Evolutionary conservation across 139 green algal genomes (phyloP), one percentile per base, ranked within the genome.

Genomic region (Ulvella scutata): DNA sequence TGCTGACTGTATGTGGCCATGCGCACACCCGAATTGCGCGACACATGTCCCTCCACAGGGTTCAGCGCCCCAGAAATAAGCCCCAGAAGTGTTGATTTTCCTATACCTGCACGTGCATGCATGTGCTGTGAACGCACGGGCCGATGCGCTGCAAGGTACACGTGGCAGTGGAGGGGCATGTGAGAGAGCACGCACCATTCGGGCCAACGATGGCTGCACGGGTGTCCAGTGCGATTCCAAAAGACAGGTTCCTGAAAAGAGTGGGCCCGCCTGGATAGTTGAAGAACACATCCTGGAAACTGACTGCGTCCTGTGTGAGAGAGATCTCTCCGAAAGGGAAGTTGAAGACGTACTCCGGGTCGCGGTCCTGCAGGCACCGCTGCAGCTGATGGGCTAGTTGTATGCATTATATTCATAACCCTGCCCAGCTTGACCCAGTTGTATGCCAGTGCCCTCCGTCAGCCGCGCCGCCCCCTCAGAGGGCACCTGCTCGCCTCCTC

Each of bases 1-100:
- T 99, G 94, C 87, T 99, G 94, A 43, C 79, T 91, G 85, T 98
- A 99, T 31, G 81, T 87, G 17, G 91, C 93, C 78, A 98, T 79
- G 21, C 94, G 90, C 10, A 95, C 51, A 23, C 13, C 51, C n/a
- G n/a, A 77, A 80, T 91, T 90, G 37, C 86, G 79, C 9, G 80
- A 84, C 75, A 91, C 79, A 26, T 78, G 60, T 9, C 87, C 87
- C 31, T 29, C n/a, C 2, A 82, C 86, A 4, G 87, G 80, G 74
- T 92, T 79, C 79, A 94, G 72, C 23, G 74, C 43, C 3, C 90
- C 88, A 3, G 73, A 79, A 26, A 97, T 93, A 37, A 97, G 87
- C 40, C 88, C 88, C n/a, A 97, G 84, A 77, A 97, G 83, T 23
- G 92, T 97, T 17, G 89, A 93, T 84, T 96, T 96, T 40, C 91